Conservation (phyloP, 2,329 filamentous ascomycete species). For the Exophiala bonariae region DNA sequence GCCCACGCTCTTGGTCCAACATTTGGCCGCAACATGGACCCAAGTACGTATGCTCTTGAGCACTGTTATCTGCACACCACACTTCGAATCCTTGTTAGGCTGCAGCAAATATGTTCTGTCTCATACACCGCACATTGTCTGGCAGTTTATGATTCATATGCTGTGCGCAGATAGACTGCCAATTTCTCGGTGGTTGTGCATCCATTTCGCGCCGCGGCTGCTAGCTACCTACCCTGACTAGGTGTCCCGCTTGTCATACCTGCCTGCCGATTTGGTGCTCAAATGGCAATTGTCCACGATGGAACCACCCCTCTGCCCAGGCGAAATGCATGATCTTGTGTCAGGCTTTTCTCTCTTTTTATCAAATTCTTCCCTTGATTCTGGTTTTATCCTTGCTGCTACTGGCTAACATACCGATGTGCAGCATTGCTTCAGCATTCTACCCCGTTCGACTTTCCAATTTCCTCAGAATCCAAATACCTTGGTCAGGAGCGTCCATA, state of each 20-base stretch:
- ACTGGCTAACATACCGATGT: constrained; percentile 26
- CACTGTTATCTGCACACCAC: constrained; percentile 6
- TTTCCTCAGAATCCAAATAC: constrained; percentile 42
- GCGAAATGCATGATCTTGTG: constrained; percentile 24
- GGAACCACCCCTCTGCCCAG: constrained; percentile 16
- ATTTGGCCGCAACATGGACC: constrained; percentile 18
- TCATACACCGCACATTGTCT: constrained; percentile 11
- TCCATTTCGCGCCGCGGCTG: constrained; percentile 16
- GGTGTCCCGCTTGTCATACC: constrained; percentile 26
- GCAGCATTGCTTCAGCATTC: constrained; percentile 38
- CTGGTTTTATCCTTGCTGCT: constrained; percentile 22
- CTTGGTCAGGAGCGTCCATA: constrained; percentile 36
- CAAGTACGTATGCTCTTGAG: constrained; percentile 20
- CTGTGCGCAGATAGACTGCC: constrained; percentile 16
- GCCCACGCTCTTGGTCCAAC: constrained; percentile 5
- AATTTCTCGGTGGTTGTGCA: constrained; percentile 9
- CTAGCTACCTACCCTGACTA: constrained; percentile 21
- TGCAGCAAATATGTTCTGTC: neutral
- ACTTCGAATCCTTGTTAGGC: neutral
- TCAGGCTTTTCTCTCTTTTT: constrained; percentile 22
- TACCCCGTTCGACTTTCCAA: constrained; percentile 40
- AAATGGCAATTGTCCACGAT: constrained; percentile 23
- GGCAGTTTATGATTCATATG: constrained; percentile 24
- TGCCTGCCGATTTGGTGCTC: constrained; percentile 21
- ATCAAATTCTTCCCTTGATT: constrained; percentile 22